Base-by-base conservation (phyloP, 352 stramenopile genomes). In the Globisporangium parvum region DNA sequence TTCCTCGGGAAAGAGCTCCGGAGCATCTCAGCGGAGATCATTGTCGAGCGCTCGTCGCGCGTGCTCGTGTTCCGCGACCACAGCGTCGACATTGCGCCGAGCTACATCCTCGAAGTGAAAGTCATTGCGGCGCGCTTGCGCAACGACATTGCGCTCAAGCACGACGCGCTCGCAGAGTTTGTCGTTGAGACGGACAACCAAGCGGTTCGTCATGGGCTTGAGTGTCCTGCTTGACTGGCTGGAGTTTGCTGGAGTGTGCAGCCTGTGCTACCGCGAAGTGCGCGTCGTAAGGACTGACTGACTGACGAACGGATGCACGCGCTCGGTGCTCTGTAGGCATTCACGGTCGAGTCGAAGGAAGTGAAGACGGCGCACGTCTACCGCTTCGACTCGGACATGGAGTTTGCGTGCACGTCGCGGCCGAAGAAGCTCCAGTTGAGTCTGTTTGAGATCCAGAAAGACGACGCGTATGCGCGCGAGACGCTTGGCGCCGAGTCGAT, bases 31-130 rank as follows among this genome's bases (percentile, higher is more conserved):
- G 85, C 80, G 3, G 80, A 93, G 45, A 91, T 95, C 59, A 62
- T 87, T 1, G 73, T 95, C 1, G 76, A 92, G 41, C 71, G 77
- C 14, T 89, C 85, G 6, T 95, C 85, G 8, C 79, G 85, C 1
- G 80, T 93, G 5, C 65, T 95, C 15, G 71, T 93, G 21, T 93
- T 95, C 57, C 79, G 77, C 10, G 77, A 93, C 28, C 69, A 87
- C 17, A 77, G 80, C 44, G 57, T 60, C 18, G 66, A 87, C 45
- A 72, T 63, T 8, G 62, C 73, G 17, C 77, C 82, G 14, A 78
- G 70, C 31, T 95, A 87, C 55, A 77, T 89, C 14, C 57, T 95
- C 12, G 85, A 95, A 63, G 83, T 95, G 4, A 92, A 93, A 45
- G 71, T 95, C 21, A 73, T 93, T n/a, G 81, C 85, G 6, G 80